These are phyloP conservation scores for Aspergillus sergii DNA, from an alignment of 2,329 filamentous ascomycete species.

Conservation along the genomic window DNA sequence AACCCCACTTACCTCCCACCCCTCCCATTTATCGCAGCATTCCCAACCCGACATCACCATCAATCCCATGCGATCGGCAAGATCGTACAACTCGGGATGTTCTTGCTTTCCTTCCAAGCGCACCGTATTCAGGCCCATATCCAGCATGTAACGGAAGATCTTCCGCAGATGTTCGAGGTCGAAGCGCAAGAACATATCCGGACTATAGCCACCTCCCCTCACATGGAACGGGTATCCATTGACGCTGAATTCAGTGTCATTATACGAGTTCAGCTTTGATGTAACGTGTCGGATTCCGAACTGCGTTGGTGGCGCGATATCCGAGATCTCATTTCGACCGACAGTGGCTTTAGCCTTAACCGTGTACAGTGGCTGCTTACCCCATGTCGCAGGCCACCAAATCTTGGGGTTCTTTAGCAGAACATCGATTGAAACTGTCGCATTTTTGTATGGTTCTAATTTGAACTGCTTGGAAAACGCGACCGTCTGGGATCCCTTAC, in stretches of 20 bases:
- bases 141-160: constrained; percentile 58
- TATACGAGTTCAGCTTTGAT: constrained; percentile 53
- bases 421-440: constrained; percentile 43
- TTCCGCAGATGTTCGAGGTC: constrained; percentile 50
- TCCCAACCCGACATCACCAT: constrained; percentile 68
- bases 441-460: constrained; percentile 42
- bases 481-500: constrained; percentile 14
- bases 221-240: constrained; percentile 64
- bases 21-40: constrained; percentile 70
- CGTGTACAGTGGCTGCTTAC: constrained; percentile 57
- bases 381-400: constrained; percentile 67
- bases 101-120: constrained; percentile 68
- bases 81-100: constrained; percentile 61
- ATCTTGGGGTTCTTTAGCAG: constrained; percentile 50
- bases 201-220: constrained; percentile 61
- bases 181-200: constrained; percentile 66
- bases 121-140: constrained; percentile 65
- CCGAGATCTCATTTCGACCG: constrained; percentile 29
- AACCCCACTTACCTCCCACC: constrained; percentile 47
- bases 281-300: constrained; percentile 62
- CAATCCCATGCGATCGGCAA: constrained; percentile 61
- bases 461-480: constrained; percentile 37
- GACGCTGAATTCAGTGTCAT: constrained; percentile 59
- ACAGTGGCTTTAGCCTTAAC: constrained; percentile 34
- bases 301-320: constrained; percentile 33